A percentile compares a stretch with the other conserved stretches of the same genome.
Evolutionary conservation across 1,284 basidiomycete species (phyloP).

Genomic region (Moesziomyces aphidis): DNA sequence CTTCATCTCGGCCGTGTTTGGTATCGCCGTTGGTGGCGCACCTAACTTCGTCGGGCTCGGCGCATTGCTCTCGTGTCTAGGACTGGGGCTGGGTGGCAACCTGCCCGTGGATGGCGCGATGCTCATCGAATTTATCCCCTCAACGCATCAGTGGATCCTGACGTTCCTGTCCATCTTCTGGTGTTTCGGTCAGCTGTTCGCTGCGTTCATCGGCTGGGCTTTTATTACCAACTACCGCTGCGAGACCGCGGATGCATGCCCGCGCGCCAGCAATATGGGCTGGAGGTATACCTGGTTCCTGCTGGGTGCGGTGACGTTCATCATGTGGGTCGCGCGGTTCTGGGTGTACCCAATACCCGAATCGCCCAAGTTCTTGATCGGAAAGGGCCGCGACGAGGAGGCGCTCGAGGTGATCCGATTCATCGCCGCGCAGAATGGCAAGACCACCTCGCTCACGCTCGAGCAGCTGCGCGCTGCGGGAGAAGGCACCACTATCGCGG

Average conservation of each 20-base stretch:
- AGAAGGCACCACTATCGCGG: conserved; percentile 39
- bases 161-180: conserved; percentile 78
- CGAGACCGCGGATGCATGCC: conserved; percentile 68
- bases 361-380: conserved; percentile 78
- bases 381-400: conserved; percentile 77
- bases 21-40: conserved; percentile 73
- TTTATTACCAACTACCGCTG: conserved; percentile 72
- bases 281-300: conserved; percentile 76
- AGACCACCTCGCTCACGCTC: conserved; percentile 45
- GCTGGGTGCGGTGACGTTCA: conserved; percentile 53
- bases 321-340: conserved; percentile 66
- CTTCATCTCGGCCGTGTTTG: conserved; percentile 74
- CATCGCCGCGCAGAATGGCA: conserved; percentile 78
- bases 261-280: conserved; percentile 72
- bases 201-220: conserved; percentile 61
- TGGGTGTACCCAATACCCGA: conserved; percentile 72
- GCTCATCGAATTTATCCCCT: conserved; percentile 63
- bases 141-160: conserved; percentile 72
- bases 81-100: conserved; percentile 74
- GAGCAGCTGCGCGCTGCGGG: conserved; percentile 52
- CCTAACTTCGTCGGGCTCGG: conserved; percentile 73
- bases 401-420: conserved; percentile 78
- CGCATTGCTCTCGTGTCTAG: conserved; percentile 72
- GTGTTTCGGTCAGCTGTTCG: conserved; percentile 74
- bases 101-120: conserved; percentile 63